phyloP scores from a whole-genome alignment of 2,329 filamentous ascomycete genomes.

The Aaosphaeria pasadenensis region DNA sequence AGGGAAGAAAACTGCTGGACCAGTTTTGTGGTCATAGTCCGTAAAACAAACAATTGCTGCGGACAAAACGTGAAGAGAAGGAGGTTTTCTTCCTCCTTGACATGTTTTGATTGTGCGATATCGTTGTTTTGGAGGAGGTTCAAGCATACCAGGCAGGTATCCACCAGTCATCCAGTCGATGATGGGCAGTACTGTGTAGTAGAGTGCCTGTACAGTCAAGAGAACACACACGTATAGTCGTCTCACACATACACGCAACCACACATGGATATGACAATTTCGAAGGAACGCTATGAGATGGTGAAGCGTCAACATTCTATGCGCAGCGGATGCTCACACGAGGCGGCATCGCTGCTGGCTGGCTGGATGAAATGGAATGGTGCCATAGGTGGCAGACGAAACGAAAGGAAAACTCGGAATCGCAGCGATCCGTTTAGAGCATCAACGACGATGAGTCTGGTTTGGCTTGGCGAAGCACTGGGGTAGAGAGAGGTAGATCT shows the following conservation, averaged over 20 bases:
- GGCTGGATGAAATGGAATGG: too few species aligned
- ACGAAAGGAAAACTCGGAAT: conserved; percentile 27
- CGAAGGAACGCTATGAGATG: background rate
- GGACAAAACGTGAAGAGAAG: too few species aligned
- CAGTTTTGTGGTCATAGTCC: too few species aligned
- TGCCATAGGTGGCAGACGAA: conserved; percentile 31
- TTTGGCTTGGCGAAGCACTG: too few species aligned
- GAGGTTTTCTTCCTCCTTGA: too few species aligned
- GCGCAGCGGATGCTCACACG: conserved; percentile 5
- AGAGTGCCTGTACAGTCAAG: too few species aligned
- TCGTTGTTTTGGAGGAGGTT: background rate
- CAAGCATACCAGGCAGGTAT: background rate
- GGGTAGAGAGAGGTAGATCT: too few species aligned
- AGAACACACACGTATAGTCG: too few species aligned
- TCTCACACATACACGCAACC: background rate
- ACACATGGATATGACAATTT: background rate
- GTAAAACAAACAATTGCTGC: too few species aligned
- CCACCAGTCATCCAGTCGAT: background rate
- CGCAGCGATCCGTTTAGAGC: conserved; percentile 27
- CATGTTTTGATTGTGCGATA: too few species aligned
- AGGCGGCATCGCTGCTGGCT: conserved; percentile 13
- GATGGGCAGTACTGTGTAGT: too few species aligned
- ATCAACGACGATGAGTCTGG: conserved; percentile 22
- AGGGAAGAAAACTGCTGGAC: too few species aligned
- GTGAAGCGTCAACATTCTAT: background rate